Percentiles rank a stretch among this genome's conserved stretches.
phyloP scores from a whole-genome alignment of 2,329 filamentous ascomycete species.

The Aspergillus fructus region DNA sequence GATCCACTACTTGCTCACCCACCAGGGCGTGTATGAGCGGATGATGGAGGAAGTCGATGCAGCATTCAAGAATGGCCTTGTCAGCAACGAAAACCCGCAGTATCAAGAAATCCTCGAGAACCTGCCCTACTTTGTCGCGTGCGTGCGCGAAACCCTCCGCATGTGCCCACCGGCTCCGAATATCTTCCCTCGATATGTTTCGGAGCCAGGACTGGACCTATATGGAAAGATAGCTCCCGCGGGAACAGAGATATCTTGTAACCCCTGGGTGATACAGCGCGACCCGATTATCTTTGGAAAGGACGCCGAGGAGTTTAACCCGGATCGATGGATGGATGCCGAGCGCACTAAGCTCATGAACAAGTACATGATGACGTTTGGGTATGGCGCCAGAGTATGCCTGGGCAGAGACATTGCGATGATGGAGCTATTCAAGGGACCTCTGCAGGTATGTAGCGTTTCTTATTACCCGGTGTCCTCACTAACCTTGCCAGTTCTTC shows the following conservation, averaged over 20 bases:
- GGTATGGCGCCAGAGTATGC: constrained; percentile 51
- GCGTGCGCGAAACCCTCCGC: constrained; percentile 52
- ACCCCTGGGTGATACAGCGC: constrained; percentile 50
- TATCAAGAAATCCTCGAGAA: constrained; percentile 45
- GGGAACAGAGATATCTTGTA: constrained; percentile 48
- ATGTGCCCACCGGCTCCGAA: constrained; percentile 53
- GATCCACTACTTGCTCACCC: constrained; percentile 44
- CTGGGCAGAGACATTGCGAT: constrained; percentile 52
- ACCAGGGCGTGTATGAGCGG: constrained; percentile 44
- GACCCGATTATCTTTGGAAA: constrained; percentile 43
- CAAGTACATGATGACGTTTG: constrained; percentile 53
- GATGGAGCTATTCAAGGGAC: constrained; percentile 54
- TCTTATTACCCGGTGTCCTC: neutral
- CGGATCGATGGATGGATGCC: constrained; percentile 42
- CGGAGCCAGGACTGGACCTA: constrained; percentile 36
- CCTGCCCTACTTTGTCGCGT: constrained; percentile 51
- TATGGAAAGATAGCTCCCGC: constrained; percentile 42
- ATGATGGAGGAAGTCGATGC: constrained; percentile 50
- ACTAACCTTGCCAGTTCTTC: constrained; percentile 27
- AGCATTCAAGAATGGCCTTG: constrained; percentile 31
- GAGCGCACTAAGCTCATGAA: constrained; percentile 44
- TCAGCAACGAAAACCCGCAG: constrained; percentile 36
- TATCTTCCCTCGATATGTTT: constrained; percentile 50
- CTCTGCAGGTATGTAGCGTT: constrained; percentile 27
- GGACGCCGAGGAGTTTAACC: constrained; percentile 41